Percentiles rank a stretch among this genome's conserved stretches.
Conservation (phyloP, 139 green algal species). For the Nannochloris sp. region DNA sequence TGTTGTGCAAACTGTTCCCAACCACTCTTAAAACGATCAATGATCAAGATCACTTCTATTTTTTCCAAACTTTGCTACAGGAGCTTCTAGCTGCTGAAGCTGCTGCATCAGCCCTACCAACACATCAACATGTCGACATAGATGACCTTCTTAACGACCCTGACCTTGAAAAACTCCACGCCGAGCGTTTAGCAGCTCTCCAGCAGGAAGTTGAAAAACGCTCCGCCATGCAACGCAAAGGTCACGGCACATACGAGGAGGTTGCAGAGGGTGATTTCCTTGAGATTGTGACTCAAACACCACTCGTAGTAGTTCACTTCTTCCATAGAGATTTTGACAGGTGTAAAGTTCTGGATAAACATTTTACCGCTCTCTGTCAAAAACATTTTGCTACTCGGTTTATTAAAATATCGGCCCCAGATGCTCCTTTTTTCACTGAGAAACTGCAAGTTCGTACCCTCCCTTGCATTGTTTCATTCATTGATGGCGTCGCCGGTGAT, state of each 20-base stretch:
- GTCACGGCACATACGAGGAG: constrained; percentile 67
- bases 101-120: constrained; percentile 1
- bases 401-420: constrained; percentile 79
- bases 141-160: constrained; percentile 76
- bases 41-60: not conserved
- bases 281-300: constrained; percentile 76
- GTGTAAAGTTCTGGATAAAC: constrained; percentile 95
- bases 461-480: constrained; percentile 78
- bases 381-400: constrained; percentile 88
- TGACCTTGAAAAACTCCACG: constrained; percentile 49
- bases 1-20: not conserved
- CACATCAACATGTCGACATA: constrained; percentile 48
- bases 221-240: constrained; percentile 56
- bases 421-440: constrained; percentile 87
- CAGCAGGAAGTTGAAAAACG: constrained; percentile 78
- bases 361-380: constrained; percentile 58
- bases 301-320: constrained; percentile 82
- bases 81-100: constrained; percentile 31
- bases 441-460: constrained; percentile 89
- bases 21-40: not conserved
- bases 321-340: constrained; percentile 93
- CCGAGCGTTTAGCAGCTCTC: constrained; percentile 61
- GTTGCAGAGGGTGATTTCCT: constrained; percentile 88
- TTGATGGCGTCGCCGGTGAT: constrained; percentile 64
- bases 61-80: constrained; percentile 10